A percentile compares a stretch with the other conserved stretches of the same genome.
These are phyloP conservation scores for Berberis thunbergii DNA, from an alignment of 164 flowering plant species.

Conservation along the genomic window DNA sequence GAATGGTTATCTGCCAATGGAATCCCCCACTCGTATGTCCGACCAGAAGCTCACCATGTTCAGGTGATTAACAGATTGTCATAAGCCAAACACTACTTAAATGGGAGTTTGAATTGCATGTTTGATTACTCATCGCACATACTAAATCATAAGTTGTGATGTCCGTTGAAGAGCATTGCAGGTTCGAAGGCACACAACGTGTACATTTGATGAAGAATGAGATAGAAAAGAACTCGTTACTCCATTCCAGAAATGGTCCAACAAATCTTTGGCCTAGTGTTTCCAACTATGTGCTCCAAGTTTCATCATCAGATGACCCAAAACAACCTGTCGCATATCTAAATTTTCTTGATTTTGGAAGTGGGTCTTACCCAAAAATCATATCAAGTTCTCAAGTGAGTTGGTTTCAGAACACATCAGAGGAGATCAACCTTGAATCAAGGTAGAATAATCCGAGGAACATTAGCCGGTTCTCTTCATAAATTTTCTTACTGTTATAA, in stretches of 20 bases:
- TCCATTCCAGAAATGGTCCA: constrained; percentile 60
- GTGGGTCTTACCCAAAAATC: constrained; percentile 86
- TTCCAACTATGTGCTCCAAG: constrained; percentile 65
- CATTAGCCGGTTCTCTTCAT: neutral
- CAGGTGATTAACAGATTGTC: constrained; percentile 21
- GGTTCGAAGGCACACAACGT: constrained; percentile 59
- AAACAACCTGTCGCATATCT: constrained; percentile 34
- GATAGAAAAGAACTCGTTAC: constrained; percentile 28
- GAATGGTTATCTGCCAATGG: constrained; percentile 80
- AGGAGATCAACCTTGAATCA: constrained; percentile 54
- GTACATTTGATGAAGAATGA: constrained; percentile 55
- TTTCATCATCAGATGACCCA: constrained; percentile 36
- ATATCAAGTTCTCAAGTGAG: constrained; percentile 69
- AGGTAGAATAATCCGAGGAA: constrained; percentile 29
- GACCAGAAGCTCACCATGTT: constrained; percentile 10
- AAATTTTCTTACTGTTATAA: neutral
- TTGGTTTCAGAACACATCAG: constrained; percentile 55
- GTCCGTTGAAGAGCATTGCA: constrained; percentile 33
- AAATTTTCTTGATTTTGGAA: constrained; percentile 90
- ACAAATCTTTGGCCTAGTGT: constrained; percentile 74
- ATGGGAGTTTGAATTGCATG: neutral
- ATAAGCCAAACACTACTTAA: neutral
- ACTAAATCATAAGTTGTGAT: neutral
- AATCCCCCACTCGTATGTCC: constrained; percentile 53
- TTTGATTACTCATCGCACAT: neutral